These are phyloP conservation scores for Hippophae rhamnoides DNA, from an alignment of 306 rosid species.

Conservation along the genomic window DNA sequence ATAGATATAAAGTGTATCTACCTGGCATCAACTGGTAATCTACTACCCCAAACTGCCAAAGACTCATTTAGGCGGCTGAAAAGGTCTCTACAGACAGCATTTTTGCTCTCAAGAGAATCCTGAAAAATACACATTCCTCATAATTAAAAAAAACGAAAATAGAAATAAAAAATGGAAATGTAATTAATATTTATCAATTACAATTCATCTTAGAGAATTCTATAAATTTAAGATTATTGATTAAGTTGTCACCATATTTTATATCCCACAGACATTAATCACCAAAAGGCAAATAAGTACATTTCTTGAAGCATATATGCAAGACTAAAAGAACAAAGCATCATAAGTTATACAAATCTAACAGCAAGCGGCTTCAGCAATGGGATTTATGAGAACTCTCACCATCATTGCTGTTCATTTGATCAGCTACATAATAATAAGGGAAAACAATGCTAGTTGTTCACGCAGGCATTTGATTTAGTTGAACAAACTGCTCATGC, in stretches of 20 bases:
- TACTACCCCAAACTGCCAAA: conserved; percentile 72
- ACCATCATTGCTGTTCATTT: neutral
- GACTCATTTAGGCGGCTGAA: conserved; percentile 65
- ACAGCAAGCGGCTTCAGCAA: neutral
- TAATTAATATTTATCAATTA: neutral
- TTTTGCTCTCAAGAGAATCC: conserved; percentile 78
- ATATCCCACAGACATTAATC: neutral
- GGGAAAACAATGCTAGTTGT: too few relatives aligned
- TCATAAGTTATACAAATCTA: neutral
- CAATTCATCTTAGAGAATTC: conserved; percentile 2
- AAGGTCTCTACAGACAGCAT: conserved; percentile 51
- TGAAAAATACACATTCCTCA: conserved; percentile 28
- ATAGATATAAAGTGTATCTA: conserved; percentile 14
- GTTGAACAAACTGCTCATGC: conserved; percentile 13
- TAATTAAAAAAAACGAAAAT: neutral
- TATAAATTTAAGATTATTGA: conserved; percentile 7
- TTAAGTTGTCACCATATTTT: conserved; percentile 10
- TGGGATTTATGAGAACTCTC: neutral
- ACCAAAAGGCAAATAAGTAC: neutral
- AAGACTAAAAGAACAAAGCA: neutral
- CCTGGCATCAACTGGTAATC: conserved; percentile 75
- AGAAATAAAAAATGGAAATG: neutral
- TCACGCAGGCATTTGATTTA: neutral
- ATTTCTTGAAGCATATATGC: neutral
- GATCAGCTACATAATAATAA: neutral